Evolutionary conservation across 495 filamentous ascomycete species (phyloP).

Genomic region (Penicillium cosmopolitanum): DNA sequence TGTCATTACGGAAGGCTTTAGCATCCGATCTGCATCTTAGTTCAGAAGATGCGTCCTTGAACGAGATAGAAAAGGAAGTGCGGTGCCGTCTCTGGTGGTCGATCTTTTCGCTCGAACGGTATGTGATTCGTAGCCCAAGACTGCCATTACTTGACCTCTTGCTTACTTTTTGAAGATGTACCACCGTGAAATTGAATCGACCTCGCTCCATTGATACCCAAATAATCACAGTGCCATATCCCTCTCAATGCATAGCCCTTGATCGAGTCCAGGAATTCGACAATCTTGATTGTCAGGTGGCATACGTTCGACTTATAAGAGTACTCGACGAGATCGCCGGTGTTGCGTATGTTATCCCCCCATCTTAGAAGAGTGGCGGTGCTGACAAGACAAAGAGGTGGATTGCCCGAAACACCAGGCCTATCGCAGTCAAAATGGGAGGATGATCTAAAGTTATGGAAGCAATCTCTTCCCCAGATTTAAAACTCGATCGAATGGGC

Average conservation of each 20-base stretch:
- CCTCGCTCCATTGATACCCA: conserved; percentile 24
- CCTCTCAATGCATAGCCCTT: conserved; percentile 17
- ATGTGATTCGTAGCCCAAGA: not conserved
- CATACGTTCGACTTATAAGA: conserved; percentile 21
- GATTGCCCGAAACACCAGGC: not conserved
- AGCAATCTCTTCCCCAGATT: conserved; percentile 22
- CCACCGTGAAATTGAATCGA: conserved; percentile 26
- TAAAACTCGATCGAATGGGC: conserved; percentile 23
- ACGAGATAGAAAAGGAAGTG: conserved; percentile 20
- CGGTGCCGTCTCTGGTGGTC: conserved; percentile 31
- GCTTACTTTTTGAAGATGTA: conserved; percentile 18
- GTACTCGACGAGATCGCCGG: conserved; percentile 26
- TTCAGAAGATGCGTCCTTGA: conserved; percentile 14
- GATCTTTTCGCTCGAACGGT: conserved; percentile 35
- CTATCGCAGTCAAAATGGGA: conserved; percentile 3
- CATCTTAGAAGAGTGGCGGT: not conserved
- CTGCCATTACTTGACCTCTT: not conserved
- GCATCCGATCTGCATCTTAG: conserved; percentile 43
- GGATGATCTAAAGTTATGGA: conserved; percentile 28
- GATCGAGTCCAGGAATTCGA: conserved; percentile 22
- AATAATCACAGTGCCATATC: conserved; percentile 19
- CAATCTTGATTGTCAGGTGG: conserved; percentile 27
- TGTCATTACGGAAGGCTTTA: conserved; percentile 46
- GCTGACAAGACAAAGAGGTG: not conserved
- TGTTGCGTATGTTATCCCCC: conserved; percentile 8